phyloP scores from a whole-genome alignment of 257 asterid species.

The Linderniella brevidens region DNA sequence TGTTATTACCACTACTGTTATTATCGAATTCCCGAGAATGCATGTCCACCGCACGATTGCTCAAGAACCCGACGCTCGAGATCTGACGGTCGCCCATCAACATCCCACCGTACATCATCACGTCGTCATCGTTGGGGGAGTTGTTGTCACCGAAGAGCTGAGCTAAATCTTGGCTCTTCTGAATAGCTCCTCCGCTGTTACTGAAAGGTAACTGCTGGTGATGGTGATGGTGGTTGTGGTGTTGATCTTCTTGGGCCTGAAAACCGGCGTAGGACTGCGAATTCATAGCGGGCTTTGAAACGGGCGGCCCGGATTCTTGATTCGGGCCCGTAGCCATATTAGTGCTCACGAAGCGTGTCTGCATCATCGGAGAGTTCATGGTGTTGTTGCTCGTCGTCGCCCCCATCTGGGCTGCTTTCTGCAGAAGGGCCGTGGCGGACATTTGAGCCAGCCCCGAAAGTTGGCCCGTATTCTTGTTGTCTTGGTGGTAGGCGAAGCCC shows the following conservation, averaged over 20 bases:
- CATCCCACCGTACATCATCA: conserved; percentile 61
- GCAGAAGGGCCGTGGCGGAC: conserved; percentile 80
- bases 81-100: conserved; percentile 35
- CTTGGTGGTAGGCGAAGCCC: conserved; percentile 31
- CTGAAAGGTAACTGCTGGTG: no score
- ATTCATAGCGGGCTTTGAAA: conserved; percentile 12
- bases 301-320: conserved; percentile 16
- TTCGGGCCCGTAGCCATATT: conserved; percentile 60
- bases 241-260: conserved; percentile 20
- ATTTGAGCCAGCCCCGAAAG: conserved; percentile 36
- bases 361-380: conserved; percentile 70
- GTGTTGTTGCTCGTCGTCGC: conserved; percentile 39
- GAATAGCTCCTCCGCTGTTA: no score
- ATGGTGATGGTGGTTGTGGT: conserved; percentile 13
- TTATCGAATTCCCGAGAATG: background rate
- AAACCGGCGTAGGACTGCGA: conserved; percentile 22
- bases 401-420: conserved; percentile 84
- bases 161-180: conserved; percentile 20
- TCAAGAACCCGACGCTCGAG: conserved; percentile 22
- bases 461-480: conserved; percentile 24
- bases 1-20: conserved; percentile 16
- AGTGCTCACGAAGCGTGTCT: conserved; percentile 42
- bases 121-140: conserved; percentile 22
- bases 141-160: conserved; percentile 28
- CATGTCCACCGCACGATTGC: no score